These are phyloP conservation scores for Turritis glabra DNA, from an alignment of 345 rosid species.

Conservation along the genomic window DNA sequence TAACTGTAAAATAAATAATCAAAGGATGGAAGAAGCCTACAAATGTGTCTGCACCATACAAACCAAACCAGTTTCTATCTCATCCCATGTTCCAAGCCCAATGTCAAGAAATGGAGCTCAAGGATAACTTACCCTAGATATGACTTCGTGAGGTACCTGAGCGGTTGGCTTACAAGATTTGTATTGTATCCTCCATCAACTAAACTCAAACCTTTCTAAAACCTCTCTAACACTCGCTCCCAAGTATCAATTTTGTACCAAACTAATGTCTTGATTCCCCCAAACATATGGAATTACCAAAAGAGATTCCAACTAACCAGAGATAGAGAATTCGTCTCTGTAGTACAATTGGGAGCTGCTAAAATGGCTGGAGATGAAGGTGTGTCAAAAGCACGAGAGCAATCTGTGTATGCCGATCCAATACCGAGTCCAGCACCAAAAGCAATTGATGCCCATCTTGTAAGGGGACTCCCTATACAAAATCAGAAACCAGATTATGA, in stretches of 20 bases:
- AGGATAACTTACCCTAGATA: slow-evolving; percentile 63
- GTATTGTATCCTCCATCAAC: slow-evolving; percentile 34
- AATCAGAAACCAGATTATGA: not conserved
- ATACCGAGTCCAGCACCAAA: slow-evolving; percentile 43
- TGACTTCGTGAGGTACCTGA: slow-evolving; percentile 61
- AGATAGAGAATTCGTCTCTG: slow-evolving; percentile 44
- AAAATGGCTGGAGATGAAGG: slow-evolving; percentile 42
- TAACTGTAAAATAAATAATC: too few relatives aligned
- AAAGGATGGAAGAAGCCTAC: too few relatives aligned
- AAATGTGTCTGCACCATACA: slow-evolving; percentile 50
- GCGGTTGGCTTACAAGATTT: slow-evolving; percentile 73
- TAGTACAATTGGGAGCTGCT: slow-evolving; percentile 41
- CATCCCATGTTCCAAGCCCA: not conserved
- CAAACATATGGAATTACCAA: not conserved
- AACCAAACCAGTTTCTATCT: not conserved
- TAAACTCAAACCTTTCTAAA: not conserved
- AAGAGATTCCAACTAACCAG: slow-evolving; percentile 43
- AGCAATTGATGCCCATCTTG: slow-evolving; percentile 41
- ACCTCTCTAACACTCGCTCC: not conserved
- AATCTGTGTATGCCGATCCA: slow-evolving; percentile 38
- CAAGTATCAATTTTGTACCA: not conserved
- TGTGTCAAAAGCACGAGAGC: slow-evolving; percentile 35
- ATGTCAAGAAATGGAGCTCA: not conserved
- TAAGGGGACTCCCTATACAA: slow-evolving; percentile 27
- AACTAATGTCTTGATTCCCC: not conserved